Evolutionary conservation across 2,329 filamentous ascomycete species (phyloP), one percentile per base, ranked within the genome.

Genomic region (Plenodomus biglobosus): DNA sequence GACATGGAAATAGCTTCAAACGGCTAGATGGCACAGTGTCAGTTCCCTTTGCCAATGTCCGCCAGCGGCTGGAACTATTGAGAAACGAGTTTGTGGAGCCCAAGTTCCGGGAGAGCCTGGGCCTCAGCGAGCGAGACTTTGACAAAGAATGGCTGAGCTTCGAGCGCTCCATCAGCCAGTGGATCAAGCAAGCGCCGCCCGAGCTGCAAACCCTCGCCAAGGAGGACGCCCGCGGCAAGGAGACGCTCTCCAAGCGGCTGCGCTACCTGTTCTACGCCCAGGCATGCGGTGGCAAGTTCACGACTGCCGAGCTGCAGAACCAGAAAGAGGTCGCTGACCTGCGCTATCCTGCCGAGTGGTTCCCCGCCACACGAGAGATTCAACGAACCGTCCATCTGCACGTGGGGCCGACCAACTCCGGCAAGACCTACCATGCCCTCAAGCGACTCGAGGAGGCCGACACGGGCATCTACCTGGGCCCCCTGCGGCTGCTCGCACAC

Each of bases 371-470:
- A 1, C 82, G 95, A 49, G 80, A 83, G 38, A 78, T 94, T 61
- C 88, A 92, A 64, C 81, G 94, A 38, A 92, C 84, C 0, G 81
- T 99, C 35, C 90, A 97, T 74, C 77, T 99, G 17, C 94, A 99
- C 63, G 91, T 99, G 41, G 94, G 94, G 0, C 94, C 94, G 1
- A 99, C 94, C 2, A 99, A 99, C 71, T 97, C 94, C 0, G 94
- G 94, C 48, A 99, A 99, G 78, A 99, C 95, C 0, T 99, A 97
- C 68, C 87, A 91, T 67, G 95, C 94, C 0, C 75, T 99, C 55
- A 86, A 95, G 73, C 85, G 87, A 11, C 79, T 99, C 10, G 90
- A 96, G 68, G 78, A 83, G 41, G 86, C 87, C 2, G 80, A 85
- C 22, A 80, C 78, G 8, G 94, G 94, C 34, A 85, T 96, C 41